Percentiles rank a stretch among this genome's conserved stretches.
These are phyloP conservation scores for Scleroderma bovista DNA, from an alignment of 768 basidiomycete species.

Conservation along the genomic window DNA sequence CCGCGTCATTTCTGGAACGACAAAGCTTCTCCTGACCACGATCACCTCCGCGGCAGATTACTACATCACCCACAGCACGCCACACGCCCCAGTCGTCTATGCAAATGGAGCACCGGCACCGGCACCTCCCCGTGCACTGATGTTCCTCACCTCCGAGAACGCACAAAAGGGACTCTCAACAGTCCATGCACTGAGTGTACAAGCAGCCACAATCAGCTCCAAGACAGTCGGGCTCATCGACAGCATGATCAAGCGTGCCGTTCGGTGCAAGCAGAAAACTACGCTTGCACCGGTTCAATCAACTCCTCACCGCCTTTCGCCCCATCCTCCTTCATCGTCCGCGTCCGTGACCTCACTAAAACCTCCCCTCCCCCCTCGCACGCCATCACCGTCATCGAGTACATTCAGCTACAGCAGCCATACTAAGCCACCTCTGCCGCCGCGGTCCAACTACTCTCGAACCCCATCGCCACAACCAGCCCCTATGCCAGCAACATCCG, in stretches of 20 bases:
- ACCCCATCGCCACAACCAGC: neutral
- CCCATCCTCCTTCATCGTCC: neutral
- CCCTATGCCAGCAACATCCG: neutral
- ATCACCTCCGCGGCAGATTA: constrained; percentile 56
- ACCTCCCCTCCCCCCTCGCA: neutral
- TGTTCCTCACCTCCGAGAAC: constrained; percentile 54
- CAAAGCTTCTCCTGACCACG: constrained; percentile 56
- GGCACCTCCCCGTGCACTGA: constrained; percentile 37
- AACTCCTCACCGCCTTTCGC: neutral
- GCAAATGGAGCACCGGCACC: constrained; percentile 17
- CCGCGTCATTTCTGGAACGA: constrained; percentile 62
- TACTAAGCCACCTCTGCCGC: neutral
- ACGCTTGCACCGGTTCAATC: constrained; percentile 5
- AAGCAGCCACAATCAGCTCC: constrained; percentile 61
- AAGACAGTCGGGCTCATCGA: constrained; percentile 60
- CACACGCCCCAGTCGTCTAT: constrained; percentile 33
- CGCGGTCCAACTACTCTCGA: neutral
- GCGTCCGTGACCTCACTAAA: neutral
- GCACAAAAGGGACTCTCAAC: constrained; percentile 53
- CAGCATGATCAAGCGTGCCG: constrained; percentile 49
- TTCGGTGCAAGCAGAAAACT: constrained; percentile 38
- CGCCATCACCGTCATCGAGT: neutral
- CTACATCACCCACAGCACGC: constrained; percentile 55
- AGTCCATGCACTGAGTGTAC: constrained; percentile 59
- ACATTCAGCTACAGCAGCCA: neutral